Base-by-base conservation (phyloP, 352 stramenopile genomes). In the Pythium brachiatum region DNA sequence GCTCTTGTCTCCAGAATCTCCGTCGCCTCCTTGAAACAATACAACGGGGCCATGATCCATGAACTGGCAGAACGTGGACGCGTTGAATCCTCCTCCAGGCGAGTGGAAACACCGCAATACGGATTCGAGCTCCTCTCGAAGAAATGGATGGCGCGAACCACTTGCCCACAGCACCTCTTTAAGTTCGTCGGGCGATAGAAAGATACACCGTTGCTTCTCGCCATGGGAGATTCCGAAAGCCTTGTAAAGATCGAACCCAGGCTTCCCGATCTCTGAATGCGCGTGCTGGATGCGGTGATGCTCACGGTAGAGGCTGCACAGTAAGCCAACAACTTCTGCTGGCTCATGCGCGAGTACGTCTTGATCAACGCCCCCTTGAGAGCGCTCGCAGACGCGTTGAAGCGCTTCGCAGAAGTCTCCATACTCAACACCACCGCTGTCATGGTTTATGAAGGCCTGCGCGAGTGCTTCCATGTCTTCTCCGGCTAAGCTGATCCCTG, bases 141-240 rank as follows among this genome's bases (percentile, higher is more conserved):
- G 63, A 58, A 86, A 93, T 7, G 84, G 82, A 39, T 90, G 78
- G 0, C 75, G 79, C 0, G 91, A 62, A 13, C 78, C 78, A 11
- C 76, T 71, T 21, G 72, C 62, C 84, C 84, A 94, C 48, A 94
- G 41, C 29, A 89, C 69, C 48, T 94, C 80, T 53, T 84, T 89
- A 13, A 94, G 78, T 12, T 94, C 81, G 12, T 89, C 75, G 8
- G 70, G 64, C 8, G 71, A 80, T 2, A 94, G 21, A 16, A 72
- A 73, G 20, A 88, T 38, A 41, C 55, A 74, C 25, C 74, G 69
- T 13, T 60, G 59, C 16, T 69, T 60, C 2, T 70, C 68, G 21
- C 80, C 70, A 29, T 74, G 70, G 11, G 74, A 65, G 27, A 88
- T 59, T 0, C 74, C 66, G 29, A 91, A 84, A 9, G 73, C 75